A percentile compares a stretch with the other conserved stretches of the same genome.
Evolutionary conservation across 1,284 basidiomycete species (phyloP).

Genomic region (Moniliella sp.): DNA sequence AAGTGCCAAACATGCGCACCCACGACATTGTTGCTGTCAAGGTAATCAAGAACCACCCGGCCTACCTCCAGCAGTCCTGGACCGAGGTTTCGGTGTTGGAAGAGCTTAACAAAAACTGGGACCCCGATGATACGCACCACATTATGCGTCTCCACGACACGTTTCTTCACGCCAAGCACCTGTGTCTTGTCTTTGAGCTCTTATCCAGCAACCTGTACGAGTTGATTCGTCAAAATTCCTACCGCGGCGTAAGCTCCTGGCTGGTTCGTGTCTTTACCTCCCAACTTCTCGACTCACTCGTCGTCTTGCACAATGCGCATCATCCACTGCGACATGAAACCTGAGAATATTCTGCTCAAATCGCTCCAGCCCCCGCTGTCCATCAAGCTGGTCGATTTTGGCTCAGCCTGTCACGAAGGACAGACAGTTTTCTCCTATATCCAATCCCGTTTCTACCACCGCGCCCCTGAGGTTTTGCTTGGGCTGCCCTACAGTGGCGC

Average conservation of each 20-base stretch:
- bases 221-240: constrained; percentile 98
- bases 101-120: constrained; percentile 39
- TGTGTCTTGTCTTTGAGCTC: constrained; percentile 91
- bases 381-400: constrained; percentile 98
- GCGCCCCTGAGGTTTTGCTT: constrained; percentile 85
- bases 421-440: constrained; percentile 99
- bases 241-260: constrained; percentile 84
- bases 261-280: constrained; percentile 93
- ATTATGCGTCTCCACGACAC: constrained; percentile 82
- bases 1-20: constrained; percentile 99
- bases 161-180: constrained; percentile 85
- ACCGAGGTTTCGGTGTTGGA: constrained; percentile 98
- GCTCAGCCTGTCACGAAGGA: constrained; percentile 89
- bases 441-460: constrained; percentile 92
- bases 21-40: constrained; percentile 96
- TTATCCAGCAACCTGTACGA: constrained; percentile 93
- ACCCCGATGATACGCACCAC: constrained; percentile 84
- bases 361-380: constrained; percentile 74
- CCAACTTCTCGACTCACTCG: constrained; percentile 74
- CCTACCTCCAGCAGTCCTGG: constrained; percentile 97
- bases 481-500: constrained; percentile 80
- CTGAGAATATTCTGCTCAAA: constrained; percentile 21
- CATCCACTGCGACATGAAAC: constrained; percentile 95
- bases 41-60: constrained; percentile 97
- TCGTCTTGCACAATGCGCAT: constrained; percentile 76